These are phyloP conservation scores for Hymenoscyphus salicellus DNA, from an alignment of 2,329 filamentous ascomycete genomes.

Conservation along the genomic window DNA sequence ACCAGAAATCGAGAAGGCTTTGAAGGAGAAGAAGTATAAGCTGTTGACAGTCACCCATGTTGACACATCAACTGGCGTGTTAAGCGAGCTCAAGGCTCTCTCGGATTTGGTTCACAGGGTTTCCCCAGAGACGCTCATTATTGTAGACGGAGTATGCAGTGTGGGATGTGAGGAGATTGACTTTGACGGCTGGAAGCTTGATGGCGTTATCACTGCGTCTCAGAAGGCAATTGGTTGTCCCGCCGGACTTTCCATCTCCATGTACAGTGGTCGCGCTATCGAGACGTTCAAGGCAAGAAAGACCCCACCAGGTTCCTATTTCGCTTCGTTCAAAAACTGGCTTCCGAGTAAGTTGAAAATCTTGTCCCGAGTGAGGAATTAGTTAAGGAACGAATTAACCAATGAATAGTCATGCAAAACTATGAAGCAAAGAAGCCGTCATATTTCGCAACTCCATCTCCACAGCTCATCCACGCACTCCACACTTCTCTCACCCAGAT, in stretches of 20 bases:
- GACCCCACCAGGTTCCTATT: conserved; percentile 81
- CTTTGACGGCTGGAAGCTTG: conserved; percentile 92
- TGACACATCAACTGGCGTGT: conserved; percentile 92
- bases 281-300: conserved; percentile 76
- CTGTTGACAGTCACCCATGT: conserved; percentile 92
- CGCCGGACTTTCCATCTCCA: conserved; percentile 88
- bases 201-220: conserved; percentile 88
- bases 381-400: not conserved
- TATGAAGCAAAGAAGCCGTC: conserved; percentile 97
- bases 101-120: conserved; percentile 80
- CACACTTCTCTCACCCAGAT: conserved; percentile 88
- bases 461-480: conserved; percentile 88
- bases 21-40: conserved; percentile 92
- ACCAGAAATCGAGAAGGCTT: conserved; percentile 80
- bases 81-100: conserved; percentile 84
- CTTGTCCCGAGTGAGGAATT: not conserved
- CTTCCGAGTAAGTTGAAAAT: conserved; percentile 65
- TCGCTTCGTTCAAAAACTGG: conserved; percentile 97
- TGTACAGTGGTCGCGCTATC: conserved; percentile 87
- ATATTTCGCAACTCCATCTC: conserved; percentile 95
- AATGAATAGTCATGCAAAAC: conserved; percentile 81
- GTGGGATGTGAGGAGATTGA: conserved; percentile 93
- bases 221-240: conserved; percentile 97
- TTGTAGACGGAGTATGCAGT: conserved; percentile 96
- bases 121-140: conserved; percentile 84